phyloP scores from a whole-genome alignment of 257 asterid species.

The Lycium barbarum region DNA sequence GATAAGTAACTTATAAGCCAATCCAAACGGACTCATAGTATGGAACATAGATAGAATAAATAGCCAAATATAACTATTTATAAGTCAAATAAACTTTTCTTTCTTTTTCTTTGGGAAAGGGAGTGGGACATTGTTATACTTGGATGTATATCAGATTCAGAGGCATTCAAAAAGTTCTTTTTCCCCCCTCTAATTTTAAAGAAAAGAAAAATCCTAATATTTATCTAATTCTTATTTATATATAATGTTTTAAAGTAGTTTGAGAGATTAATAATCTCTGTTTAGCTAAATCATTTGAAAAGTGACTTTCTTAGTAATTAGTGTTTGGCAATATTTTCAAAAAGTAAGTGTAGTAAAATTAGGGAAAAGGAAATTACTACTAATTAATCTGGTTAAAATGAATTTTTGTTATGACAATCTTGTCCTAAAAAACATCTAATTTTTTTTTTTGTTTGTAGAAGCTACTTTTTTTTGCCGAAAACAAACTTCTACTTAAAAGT shows the following conservation, averaged over 20 bases:
- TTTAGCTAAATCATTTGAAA: no score
- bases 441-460: no score
- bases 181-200: neutral
- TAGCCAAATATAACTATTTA: neutral
- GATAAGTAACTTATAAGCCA: no score
- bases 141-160: neutral
- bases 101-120: slow-evolving; percentile 3
- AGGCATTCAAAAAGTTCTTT: neutral
- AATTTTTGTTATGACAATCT: neutral
- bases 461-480: no score
- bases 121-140: slow-evolving; percentile 16
- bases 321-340: neutral
- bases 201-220: neutral
- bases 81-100: slow-evolving; percentile 13
- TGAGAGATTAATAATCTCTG: neutral
- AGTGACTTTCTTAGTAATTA: neutral
- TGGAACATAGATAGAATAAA: neutral
- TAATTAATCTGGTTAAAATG: neutral
- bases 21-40: no score
- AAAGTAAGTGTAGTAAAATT: neutral
- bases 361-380: neutral
- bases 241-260: neutral
- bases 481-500: no score
- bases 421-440: neutral
- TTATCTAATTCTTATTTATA: neutral